Evolutionary conservation across 2,329 filamentous ascomycete species (phyloP).

Genomic region (Eutypa lata): DNA sequence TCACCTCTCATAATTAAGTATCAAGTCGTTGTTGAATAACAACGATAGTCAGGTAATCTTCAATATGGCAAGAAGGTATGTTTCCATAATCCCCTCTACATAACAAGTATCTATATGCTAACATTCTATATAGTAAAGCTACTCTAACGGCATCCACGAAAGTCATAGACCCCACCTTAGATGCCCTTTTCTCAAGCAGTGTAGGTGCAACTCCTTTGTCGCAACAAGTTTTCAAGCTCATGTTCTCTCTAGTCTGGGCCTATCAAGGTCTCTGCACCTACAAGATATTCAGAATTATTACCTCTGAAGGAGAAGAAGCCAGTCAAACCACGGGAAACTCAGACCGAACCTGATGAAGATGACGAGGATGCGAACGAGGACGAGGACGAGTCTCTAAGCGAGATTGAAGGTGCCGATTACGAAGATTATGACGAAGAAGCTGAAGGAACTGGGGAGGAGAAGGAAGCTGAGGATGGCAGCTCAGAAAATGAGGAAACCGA

Average conservation of each 20-base stretch:
- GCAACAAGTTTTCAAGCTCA: slow-evolving; percentile 6
- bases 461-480: slow-evolving; percentile 33
- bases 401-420: slow-evolving; percentile 35
- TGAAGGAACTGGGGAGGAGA: slow-evolving; percentile 43
- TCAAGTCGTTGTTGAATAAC: too few relatives aligned
- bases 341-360: slow-evolving; percentile 16
- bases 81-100: not conserved
- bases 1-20: too few relatives aligned
- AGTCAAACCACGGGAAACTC: slow-evolving; percentile 19
- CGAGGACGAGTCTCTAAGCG: slow-evolving; percentile 33
- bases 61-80: slow-evolving; percentile 31
- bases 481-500: slow-evolving; percentile 32
- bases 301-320: slow-evolving; percentile 32
- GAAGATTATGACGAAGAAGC: slow-evolving; percentile 37
- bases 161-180: slow-evolving; percentile 65
- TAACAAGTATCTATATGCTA: slow-evolving; percentile 8
- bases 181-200: slow-evolving; percentile 69
- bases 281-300: slow-evolving; percentile 40
- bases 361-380: slow-evolving; percentile 23
- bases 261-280: slow-evolving; percentile 42
- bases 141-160: slow-evolving; percentile 44
- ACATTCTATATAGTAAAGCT: slow-evolving; percentile 31
- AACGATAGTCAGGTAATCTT: too few relatives aligned
- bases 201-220: slow-evolving; percentile 46
- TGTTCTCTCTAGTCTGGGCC: slow-evolving; percentile 44